Evolutionary conservation across 2,329 filamentous ascomycete species (phyloP), one percentile per base, ranked within the genome.

Genomic region (Microdochium paspali): DNA sequence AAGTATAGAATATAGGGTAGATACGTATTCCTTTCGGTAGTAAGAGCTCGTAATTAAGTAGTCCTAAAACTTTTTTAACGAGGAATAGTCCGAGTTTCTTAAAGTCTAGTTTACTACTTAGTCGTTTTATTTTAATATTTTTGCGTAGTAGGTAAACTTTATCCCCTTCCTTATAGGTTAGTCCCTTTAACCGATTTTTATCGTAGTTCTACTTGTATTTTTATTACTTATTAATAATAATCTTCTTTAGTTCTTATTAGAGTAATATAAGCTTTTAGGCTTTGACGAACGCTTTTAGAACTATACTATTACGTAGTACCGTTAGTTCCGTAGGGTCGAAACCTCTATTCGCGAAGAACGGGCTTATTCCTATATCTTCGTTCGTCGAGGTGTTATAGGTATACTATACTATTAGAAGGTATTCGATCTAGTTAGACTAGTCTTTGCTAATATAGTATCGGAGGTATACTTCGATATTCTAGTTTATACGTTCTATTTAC

Each of bases 1-100:
- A 49, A 42, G 46, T 49, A 46, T 49, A 49, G 30, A 46, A 49
- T 20, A 40, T 46, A 30, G 15, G 23, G 28, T 42, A 24, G 3
- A 44, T 30, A 5, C 15, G 13, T 44, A 47, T 47, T 20, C 24
- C 31, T 4, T 47, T 31, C 18, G 12, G 24, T 47, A 47, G 21
- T 18, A 9, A 44, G 28, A 47, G 20, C 46, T n/a, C 10, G 44
- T 49, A 49, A 24, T 49, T 49, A 31, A 35, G 35, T 30, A 26
- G 21, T 44, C 26, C 46, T 26, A 49, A 26, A 20, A 40, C 28
- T 30, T 49, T 26, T 46, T 21, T 32, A 30, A 49, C 23, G 31
- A 28, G 10, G 15, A 47, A 47, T 30, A 31, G 18, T 44, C 35
- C 12, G 12, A 47, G 21, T 44, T 44, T 47, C n/a, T 44, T 47